Evolutionary conservation across 2,329 filamentous ascomycete genomes (phyloP), one percentile per base, ranked within the genome.

Genomic region (Arthrobotrys sinensis): DNA sequence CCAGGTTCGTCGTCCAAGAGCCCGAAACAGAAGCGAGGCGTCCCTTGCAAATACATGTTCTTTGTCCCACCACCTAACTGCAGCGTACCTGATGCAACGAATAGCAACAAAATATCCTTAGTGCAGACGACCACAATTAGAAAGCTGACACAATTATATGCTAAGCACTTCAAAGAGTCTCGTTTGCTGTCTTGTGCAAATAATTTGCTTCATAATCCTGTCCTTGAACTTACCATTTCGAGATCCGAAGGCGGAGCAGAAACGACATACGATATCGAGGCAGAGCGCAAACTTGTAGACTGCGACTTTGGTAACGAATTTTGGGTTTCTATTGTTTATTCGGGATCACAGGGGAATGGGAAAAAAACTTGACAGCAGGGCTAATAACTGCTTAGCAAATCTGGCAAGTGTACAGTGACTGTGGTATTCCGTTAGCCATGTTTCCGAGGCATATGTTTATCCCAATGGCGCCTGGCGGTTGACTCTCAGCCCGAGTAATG

Each of bases 271-370:
- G n/a, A 46, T 5, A n/a, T 78, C 14, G 52, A 67, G 0, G 46
- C 38, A 2, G 75, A 78, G 1, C 14, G 14, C 14, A 72, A 45
- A 14, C 38, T 78, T 3, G 60, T 48, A n/a, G 75, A 78, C 1
- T 64, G 34, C 19, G 21, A 64, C 10, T 48, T 78, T 55, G 62
- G 38, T 8, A 36, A 14, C 4, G 67, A 71, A 7, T 68, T 78
- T 50, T 78, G 75, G 75, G 24, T 78, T 34, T 77, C 73, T 10
- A 60, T 77, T 12, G 4, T n/a, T 8, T 70, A 63, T 45, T 10
- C 32, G 2, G 24, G 38, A 14, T 21, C 36, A 4, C 36, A 38
- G 38, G 55, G 40, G 10, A 69, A 40, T 4, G 34, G 32, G 24
- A 24, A 28, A 4, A 28, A 28, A 4, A 28, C 8, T 24, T 36